Evolutionary conservation across 2,329 filamentous ascomycete genomes (phyloP).

Genomic region (Curvularia hawaiiensis): DNA sequence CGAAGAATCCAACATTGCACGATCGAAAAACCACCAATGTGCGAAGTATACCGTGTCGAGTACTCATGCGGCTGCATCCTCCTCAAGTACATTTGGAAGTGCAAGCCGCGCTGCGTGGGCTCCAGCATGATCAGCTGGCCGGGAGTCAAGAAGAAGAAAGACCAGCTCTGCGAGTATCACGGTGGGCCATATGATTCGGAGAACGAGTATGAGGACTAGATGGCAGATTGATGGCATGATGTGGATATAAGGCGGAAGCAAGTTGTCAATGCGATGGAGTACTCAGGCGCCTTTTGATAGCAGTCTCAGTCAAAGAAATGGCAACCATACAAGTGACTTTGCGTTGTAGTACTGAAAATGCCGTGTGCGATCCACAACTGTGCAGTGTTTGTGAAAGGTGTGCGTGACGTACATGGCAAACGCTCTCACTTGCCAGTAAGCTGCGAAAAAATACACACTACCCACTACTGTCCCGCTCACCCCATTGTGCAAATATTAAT

Average conservation of each 20-base stretch:
- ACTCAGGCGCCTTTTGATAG: no score
- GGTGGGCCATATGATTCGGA: neutral
- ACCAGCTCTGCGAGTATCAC: neutral
- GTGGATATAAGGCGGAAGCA: neutral
- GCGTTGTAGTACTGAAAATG: no score
- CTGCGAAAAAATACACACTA: no score
- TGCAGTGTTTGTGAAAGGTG: no score
- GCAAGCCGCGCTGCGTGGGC: neutral
- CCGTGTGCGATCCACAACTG: no score
- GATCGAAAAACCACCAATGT: neutral
- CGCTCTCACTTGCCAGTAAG: no score
- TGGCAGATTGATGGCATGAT: neutral
- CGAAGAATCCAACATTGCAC: neutral
- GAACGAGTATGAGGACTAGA: neutral
- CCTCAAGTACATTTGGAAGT: neutral
- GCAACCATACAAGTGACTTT: no score
- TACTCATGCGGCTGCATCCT: conserved; percentile 1
- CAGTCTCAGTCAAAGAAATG: no score
- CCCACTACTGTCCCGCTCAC: no score
- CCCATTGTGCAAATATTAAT: no score
- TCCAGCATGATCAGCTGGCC: neutral
- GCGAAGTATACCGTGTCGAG: conserved; percentile 1
- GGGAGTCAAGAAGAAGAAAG: neutral
- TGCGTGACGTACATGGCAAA: no score
- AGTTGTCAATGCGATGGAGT: no score